Percentiles rank a stretch among this genome's conserved stretches.
These are phyloP conservation scores for Vanrija humicola DNA, from an alignment of 1,284 basidiomycete species.

Conservation along the genomic window DNA sequence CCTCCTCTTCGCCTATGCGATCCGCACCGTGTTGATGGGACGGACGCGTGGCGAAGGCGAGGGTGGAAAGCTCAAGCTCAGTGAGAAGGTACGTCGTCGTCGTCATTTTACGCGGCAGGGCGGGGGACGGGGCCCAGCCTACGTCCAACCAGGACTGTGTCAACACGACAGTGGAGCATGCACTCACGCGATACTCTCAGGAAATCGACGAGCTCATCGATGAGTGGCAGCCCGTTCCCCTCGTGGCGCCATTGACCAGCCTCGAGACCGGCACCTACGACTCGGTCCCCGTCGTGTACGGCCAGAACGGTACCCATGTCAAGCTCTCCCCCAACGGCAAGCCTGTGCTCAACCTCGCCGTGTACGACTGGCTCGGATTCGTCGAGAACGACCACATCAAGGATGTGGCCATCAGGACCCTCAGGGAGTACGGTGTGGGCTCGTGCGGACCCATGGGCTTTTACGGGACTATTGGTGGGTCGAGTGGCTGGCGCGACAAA, in stretches of 20 bases:
- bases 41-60: conserved; percentile 80
- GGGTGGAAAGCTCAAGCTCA: conserved; percentile 68
- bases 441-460: conserved; percentile 97
- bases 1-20: conserved; percentile 80
- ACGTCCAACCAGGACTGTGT: neutral
- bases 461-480: conserved; percentile 72
- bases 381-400: conserved; percentile 85
- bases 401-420: conserved; percentile 74
- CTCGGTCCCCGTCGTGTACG: conserved; percentile 72
- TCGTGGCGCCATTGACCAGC: conserved; percentile 59
- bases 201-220: conserved; percentile 96
- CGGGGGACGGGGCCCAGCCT: neutral
- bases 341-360: conserved; percentile 77
- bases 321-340: conserved; percentile 71
- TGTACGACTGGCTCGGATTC: conserved; percentile 89
- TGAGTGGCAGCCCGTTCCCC: conserved; percentile 88
- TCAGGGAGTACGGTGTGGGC: conserved; percentile 91
- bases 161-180: neutral
- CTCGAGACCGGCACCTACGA: conserved; percentile 66
- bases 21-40: conserved; percentile 82
- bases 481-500: no score
- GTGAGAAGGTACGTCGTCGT: conserved; percentile 65
- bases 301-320: conserved; percentile 77
- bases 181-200: conserved; percentile 51
- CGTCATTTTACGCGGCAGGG: neutral